Evolutionary conservation across 345 rosid genomes (phyloP).

Genomic region (Dovyalis caffra): DNA sequence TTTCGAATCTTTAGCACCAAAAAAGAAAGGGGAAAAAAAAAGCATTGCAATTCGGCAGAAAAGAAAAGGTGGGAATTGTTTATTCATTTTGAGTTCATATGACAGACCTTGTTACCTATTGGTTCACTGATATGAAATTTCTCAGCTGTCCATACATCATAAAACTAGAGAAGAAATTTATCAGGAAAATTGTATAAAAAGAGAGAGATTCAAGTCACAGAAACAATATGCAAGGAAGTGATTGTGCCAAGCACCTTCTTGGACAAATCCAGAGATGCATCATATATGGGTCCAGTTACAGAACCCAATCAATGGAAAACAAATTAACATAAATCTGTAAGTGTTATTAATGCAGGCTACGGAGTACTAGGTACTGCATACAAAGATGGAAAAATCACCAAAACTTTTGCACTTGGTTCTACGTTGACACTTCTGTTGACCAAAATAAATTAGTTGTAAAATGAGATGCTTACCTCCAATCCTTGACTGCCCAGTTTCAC

Average conservation of each 20-base stretch:
- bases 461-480: constrained; percentile 27
- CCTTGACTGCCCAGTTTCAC: constrained; percentile 49
- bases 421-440: neutral
- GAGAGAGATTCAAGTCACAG: too few species aligned
- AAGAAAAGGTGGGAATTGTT: too few species aligned
- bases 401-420: neutral
- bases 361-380: neutral
- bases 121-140: too few species aligned
- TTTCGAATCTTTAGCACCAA: too few species aligned
- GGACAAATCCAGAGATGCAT: neutral
- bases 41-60: too few species aligned
- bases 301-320: too few species aligned
- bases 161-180: neutral
- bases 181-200: too few species aligned
- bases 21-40: too few species aligned
- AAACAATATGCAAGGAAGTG: neutral
- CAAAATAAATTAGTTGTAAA: neutral
- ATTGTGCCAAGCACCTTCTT: neutral
- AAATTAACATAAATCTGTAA: neutral
- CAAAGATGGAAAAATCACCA: neutral
- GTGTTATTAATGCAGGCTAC: too few species aligned
- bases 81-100: too few species aligned
- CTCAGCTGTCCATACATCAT: neutral
- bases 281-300: neutral
- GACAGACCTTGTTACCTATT: too few species aligned